phyloP scores from a whole-genome alignment of 306 rosid genomes.

The Sphenostylis stenocarpa region DNA sequence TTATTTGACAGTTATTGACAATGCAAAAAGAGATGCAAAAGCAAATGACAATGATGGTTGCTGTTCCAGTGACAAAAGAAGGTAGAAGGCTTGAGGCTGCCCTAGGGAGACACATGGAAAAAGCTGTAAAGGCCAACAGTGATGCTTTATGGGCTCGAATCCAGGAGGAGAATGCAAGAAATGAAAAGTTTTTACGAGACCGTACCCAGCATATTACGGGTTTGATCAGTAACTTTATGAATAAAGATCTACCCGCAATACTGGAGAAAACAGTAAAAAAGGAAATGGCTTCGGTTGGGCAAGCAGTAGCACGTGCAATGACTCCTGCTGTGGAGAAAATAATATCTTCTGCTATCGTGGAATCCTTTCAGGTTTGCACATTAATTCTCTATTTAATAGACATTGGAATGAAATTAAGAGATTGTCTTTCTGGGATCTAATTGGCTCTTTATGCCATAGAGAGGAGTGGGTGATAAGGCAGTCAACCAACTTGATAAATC shows the following conservation, averaged over 20 bases:
- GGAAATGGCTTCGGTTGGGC: conserved; percentile 84
- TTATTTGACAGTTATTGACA: conserved; percentile 58
- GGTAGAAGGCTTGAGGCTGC: conserved; percentile 85
- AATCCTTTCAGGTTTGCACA: conserved; percentile 88
- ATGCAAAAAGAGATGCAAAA: conserved; percentile 91
- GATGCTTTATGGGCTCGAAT: conserved; percentile 92
- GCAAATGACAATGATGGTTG: conserved; percentile 71
- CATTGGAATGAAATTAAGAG: conserved; percentile 19
- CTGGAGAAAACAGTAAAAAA: conserved; percentile 84
- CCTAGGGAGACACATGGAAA: conserved; percentile 81
- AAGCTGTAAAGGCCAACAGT: conserved; percentile 64
- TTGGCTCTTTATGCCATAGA: conserved; percentile 50
- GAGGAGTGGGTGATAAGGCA: conserved; percentile 97
- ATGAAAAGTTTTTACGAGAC: conserved; percentile 72
- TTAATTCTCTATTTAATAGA: conserved; percentile 8
- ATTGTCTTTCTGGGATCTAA: conserved; percentile 47
- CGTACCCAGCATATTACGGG: conserved; percentile 63
- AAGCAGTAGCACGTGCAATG: conserved; percentile 70
- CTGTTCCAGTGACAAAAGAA: conserved; percentile 88
- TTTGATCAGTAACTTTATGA: conserved; percentile 58
- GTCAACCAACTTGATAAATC: conserved; percentile 95
- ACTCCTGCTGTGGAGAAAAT: conserved; percentile 85
- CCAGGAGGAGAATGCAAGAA: conserved; percentile 87
- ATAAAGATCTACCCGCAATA: conserved; percentile 74
- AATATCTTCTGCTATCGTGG: conserved; percentile 68